Base-by-base conservation (phyloP, 805 yeast genomes). In the Lipomyces spencermartinsiae region DNA sequence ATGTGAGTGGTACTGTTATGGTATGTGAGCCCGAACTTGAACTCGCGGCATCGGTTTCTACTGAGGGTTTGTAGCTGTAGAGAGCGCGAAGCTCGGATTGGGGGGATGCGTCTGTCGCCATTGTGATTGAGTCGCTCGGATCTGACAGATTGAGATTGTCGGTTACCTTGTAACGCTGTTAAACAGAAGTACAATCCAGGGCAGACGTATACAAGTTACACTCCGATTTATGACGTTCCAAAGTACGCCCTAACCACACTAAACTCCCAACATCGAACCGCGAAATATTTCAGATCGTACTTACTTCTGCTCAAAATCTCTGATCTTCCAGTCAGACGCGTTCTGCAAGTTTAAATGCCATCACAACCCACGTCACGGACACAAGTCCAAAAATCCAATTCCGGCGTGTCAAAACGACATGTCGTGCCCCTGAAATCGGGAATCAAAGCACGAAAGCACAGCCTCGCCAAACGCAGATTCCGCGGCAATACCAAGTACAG, bases 311-410 rank as follows among this genome's bases (percentile, higher is more conserved):
- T 3, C 29, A 25, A 25, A 25, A 25, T 3, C 29, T 25, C 29
- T 25, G 3, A 12, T 39, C 39, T 35, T 37, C 10, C 4, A 43
- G 14, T 14, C 14, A 16, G 5, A 5, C 9, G 16, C 49, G 8
- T 16, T 5, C 3, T 16, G 8, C 49, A 19, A n/a, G 16, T 16
- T 43, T 2, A 43, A 16, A 58, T 58, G 61, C 61, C 61, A 19
- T 58, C 61, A 9, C 46, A 58, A 37, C 61, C 46, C 25, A 58
- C 61, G 7, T 58, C 61, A 10, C 61, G 61, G 22, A 35, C 61
- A 35, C 61, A 58, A 29, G 34, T 60, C 34, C 58, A 22, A 19
- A 60, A 60, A 10, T 16, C 58, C 37, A 51, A 60, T 6, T 43
- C 22, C 9, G 49, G n/a, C 22, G n/a, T 19, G 49, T 43, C 49